A percentile compares a stretch with the other conserved stretches of the same genome.
These are phyloP conservation scores for Arxiozyma heterogenica DNA, from an alignment of 1,139 yeast genomes.

Conservation along the genomic window DNA sequence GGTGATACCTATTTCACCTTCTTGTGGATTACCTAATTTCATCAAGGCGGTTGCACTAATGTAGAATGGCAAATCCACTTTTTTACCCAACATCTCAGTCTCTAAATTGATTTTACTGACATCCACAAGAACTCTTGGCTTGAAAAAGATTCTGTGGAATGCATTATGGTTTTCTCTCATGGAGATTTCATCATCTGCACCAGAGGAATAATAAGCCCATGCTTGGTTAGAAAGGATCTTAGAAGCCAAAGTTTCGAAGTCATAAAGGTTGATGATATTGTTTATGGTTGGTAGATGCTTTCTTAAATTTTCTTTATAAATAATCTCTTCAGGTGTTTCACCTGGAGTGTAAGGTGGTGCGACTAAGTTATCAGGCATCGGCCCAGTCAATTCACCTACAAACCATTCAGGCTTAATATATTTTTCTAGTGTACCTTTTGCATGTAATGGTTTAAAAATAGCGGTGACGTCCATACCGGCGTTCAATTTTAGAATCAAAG, in stretches of 20 bases:
- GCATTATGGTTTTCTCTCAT: slow-evolving; percentile 84
- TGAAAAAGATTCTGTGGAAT: slow-evolving; percentile 76
- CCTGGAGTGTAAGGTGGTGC: slow-evolving; percentile 30
- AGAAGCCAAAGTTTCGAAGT: slow-evolving; percentile 75
- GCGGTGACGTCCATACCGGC: slow-evolving; percentile 16
- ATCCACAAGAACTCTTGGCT: slow-evolving; percentile 67
- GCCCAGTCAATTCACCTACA: slow-evolving; percentile 36
- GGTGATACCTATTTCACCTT: slow-evolving; percentile 73
- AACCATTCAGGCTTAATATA: slow-evolving; percentile 39
- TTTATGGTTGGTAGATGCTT: slow-evolving; percentile 31
- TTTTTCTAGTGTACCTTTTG: slow-evolving; percentile 62
- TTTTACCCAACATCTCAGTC: slow-evolving; percentile 46
- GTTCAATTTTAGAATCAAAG: slow-evolving; percentile 55
- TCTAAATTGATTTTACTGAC: slow-evolving; percentile 43
- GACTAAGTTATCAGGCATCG: slow-evolving; percentile 23
- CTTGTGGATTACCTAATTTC: slow-evolving; percentile 62
- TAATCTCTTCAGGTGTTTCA: slow-evolving; percentile 45
- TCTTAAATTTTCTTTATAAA: slow-evolving; percentile 44
- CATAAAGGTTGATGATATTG: slow-evolving; percentile 28
- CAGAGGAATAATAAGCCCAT: slow-evolving; percentile 89
- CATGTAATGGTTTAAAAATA: slow-evolving; percentile 79
- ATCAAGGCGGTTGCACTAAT: slow-evolving; percentile 77
- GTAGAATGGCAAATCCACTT: slow-evolving; percentile 58
- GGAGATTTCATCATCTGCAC: slow-evolving; percentile 86
- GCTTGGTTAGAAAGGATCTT: slow-evolving; percentile 67